Conservation (phyloP, 148 eudicot genomes). For the Amaranthus hypochondriacus region DNA sequence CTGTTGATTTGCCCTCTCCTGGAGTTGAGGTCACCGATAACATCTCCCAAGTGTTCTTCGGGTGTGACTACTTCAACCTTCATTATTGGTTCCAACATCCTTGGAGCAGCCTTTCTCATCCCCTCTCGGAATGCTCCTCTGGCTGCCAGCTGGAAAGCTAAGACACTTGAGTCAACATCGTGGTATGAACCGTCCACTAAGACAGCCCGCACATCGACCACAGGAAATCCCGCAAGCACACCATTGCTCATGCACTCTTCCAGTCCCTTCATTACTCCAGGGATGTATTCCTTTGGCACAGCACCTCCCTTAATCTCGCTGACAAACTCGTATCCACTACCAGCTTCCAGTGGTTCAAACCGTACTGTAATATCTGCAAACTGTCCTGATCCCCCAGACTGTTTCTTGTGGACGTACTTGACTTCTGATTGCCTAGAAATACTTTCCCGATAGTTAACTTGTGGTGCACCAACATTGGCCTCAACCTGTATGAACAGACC, state of each 20-base stretch:
- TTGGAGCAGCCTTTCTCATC: slow-evolving; percentile 78
- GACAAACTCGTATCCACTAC: slow-evolving; percentile 86
- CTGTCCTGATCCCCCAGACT: slow-evolving; percentile 95
- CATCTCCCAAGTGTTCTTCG: slow-evolving; percentile 96
- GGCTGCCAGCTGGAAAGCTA: slow-evolving; percentile 97
- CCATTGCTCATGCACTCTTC: slow-evolving; percentile 90
- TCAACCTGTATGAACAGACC: slow-evolving; percentile 53
- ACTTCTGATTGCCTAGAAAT: slow-evolving; percentile 70
- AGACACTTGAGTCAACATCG: slow-evolving; percentile 92
- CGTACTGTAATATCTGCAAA: slow-evolving; percentile 86
- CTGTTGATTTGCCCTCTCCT: slow-evolving; percentile 93
- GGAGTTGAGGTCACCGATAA: slow-evolving; percentile 94
- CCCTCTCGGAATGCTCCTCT: slow-evolving; percentile 95
- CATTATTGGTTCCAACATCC: slow-evolving; percentile 92
- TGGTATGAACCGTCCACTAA: slow-evolving; percentile 88
- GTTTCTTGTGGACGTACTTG: slow-evolving; percentile 85
- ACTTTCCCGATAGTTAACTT: slow-evolving; percentile 97
- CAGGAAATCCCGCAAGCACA: slow-evolving; percentile 89
- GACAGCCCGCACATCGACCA: slow-evolving; percentile 87
- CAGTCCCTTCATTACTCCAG: slow-evolving; percentile 86
- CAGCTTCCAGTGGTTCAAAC: slow-evolving; percentile 86
- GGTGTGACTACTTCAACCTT: slow-evolving; percentile 94
- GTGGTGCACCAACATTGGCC: slow-evolving; percentile 97
- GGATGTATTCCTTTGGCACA: slow-evolving; percentile 86
- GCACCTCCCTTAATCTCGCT: slow-evolving; percentile 95